phyloP scores from a whole-genome alignment of 202 grass and related monocot species.

The Schoenoplectus triqueter region DNA sequence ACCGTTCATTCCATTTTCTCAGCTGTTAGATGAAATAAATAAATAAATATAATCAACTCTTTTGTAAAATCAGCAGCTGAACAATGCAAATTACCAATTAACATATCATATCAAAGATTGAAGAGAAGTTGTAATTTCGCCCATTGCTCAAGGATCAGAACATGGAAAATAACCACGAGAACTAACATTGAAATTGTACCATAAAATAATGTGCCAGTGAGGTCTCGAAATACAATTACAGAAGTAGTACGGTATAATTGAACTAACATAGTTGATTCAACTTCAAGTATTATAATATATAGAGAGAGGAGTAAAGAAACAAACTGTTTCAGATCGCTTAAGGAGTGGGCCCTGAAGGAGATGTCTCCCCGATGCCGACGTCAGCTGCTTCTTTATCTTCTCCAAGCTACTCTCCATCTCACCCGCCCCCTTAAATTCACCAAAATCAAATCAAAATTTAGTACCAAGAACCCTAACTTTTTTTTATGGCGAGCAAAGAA shows the following conservation, averaged over 20 bases:
- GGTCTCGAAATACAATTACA: background rate
- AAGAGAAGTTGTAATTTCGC: background rate
- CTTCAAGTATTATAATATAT: background rate
- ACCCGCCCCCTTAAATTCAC: slow-evolving; percentile 49
- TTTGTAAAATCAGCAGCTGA: background rate
- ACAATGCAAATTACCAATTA: slow-evolving; percentile 12
- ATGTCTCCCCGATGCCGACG: slow-evolving; percentile 66
- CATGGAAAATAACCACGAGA: background rate
- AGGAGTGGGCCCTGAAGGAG: slow-evolving; percentile 91
- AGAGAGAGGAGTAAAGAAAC: background rate
- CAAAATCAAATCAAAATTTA: background rate
- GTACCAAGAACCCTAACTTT: background rate
- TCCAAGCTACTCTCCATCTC: slow-evolving; percentile 90
- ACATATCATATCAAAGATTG: too few species aligned
- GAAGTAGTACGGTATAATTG: background rate
- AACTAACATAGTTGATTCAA: background rate
- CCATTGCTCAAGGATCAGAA: background rate
- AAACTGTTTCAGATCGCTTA: slow-evolving; percentile 93
- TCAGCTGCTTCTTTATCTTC: slow-evolving; percentile 79
- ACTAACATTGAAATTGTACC: slow-evolving; percentile 1
- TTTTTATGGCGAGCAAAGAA: background rate
- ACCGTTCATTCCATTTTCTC: slow-evolving; percentile 94
- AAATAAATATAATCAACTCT: slow-evolving; percentile 34
- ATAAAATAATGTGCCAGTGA: background rate
- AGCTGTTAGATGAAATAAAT: slow-evolving; percentile 54